Evolutionary conservation across 2,329 filamentous ascomycete genomes (phyloP).

Genomic region (Rosellinia necatrix): DNA sequence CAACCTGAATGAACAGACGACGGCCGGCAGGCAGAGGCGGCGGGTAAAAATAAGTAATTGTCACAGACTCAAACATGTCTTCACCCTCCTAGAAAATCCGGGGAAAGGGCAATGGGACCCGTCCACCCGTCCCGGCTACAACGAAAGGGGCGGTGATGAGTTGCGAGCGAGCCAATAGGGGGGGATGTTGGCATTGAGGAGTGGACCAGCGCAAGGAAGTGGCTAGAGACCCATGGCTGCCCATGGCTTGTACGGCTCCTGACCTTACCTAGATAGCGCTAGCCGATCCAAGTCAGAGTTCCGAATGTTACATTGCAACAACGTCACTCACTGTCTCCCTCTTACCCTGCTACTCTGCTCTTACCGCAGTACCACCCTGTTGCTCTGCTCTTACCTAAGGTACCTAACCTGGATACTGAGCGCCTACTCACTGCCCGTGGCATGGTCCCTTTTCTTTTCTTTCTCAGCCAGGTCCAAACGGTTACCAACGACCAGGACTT

Average conservation of each 20-base stretch:
- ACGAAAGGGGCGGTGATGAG: background rate
- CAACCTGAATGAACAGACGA: background rate
- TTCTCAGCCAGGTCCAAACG: too few species aligned
- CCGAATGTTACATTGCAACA: slow-evolving; percentile 1
- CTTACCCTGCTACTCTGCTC: background rate
- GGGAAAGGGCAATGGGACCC: slow-evolving; percentile 14
- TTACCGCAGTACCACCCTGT: too few species aligned
- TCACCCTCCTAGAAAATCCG: slow-evolving; percentile 23
- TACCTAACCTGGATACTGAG: too few species aligned
- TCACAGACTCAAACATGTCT: too few species aligned
- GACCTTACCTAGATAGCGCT: too few species aligned
- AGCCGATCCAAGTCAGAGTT: slow-evolving; percentile 1
- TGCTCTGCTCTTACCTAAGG: too few species aligned
- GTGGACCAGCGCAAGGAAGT: background rate
- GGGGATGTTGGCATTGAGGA: background rate
- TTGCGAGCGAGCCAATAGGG: slow-evolving; percentile 7
- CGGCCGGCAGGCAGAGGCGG: too few species aligned
- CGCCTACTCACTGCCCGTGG: too few species aligned
- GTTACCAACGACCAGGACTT: too few species aligned
- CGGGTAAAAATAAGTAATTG: background rate
- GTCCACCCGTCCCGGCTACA: slow-evolving; percentile 3
- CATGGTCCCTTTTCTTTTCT: too few species aligned
- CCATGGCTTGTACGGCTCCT: too few species aligned
- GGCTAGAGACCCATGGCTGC: background rate
- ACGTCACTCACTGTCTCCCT: slow-evolving; percentile 1